These are phyloP conservation scores for Rhizopogon rudus DNA, from an alignment of 768 basidiomycete genomes.

Conservation along the genomic window DNA sequence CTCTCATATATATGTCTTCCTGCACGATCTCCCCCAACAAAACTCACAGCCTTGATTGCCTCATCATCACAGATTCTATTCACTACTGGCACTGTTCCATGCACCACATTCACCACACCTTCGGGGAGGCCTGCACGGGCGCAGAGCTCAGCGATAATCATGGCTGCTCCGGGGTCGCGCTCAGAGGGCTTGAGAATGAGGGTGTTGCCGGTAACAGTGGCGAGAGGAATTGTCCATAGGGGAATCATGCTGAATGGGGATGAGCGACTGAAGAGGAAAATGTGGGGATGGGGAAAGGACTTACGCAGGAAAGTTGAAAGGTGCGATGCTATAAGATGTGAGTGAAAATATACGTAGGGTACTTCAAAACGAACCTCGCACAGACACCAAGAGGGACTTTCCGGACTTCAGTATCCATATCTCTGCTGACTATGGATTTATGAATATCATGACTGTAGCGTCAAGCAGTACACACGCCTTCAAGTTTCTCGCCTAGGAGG, in stretches of 20 bases:
- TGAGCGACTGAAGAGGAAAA: slow-evolving; percentile 1
- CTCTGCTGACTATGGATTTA: slow-evolving; percentile 64
- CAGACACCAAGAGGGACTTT: slow-evolving; percentile 85
- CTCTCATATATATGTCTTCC: slow-evolving; percentile 93
- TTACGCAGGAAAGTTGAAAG: slow-evolving; percentile 89
- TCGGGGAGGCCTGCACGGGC: slow-evolving; percentile 80
- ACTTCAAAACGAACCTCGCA: slow-evolving; percentile 40
- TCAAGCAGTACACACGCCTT: slow-evolving; percentile 50
- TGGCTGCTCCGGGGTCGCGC: slow-evolving; percentile 93
- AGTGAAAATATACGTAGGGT: neutral
- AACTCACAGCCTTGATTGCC: slow-evolving; percentile 89
- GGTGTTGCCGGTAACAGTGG: slow-evolving; percentile 87
- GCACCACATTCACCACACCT: slow-evolving; percentile 89
- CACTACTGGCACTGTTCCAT: slow-evolving; percentile 86
- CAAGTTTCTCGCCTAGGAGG: slow-evolving; percentile 87
- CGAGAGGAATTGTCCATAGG: slow-evolving; percentile 92
- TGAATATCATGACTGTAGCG: slow-evolving; percentile 10
- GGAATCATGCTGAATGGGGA: slow-evolving; percentile 76
- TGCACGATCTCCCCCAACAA: slow-evolving; percentile 91
- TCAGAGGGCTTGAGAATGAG: slow-evolving; percentile 95
- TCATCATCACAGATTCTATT: slow-evolving; percentile 94
- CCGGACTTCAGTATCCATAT: slow-evolving; percentile 93
- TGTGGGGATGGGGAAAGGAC: slow-evolving; percentile 16
- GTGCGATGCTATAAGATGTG: slow-evolving; percentile 51
- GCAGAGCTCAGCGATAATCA: slow-evolving; percentile 96